Conservation (phyloP, 352 stramenopile genomes). For the Pythium utonaiense region DNA sequence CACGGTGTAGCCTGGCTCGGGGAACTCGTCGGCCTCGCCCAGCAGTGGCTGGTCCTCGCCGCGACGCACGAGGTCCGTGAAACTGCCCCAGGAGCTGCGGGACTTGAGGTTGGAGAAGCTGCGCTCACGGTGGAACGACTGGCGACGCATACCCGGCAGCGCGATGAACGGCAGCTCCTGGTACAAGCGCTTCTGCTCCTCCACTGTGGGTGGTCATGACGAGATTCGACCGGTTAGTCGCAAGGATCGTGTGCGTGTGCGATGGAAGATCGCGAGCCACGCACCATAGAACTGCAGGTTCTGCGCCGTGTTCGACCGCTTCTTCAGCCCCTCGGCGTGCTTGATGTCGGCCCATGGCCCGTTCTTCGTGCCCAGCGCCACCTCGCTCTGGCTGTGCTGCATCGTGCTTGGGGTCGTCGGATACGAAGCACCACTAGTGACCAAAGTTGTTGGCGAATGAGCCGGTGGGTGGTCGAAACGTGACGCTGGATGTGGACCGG, state of each 20-base stretch:
- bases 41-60: constrained; percentile 68
- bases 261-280: neutral
- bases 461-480: neutral
- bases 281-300: constrained; percentile 47
- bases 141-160: constrained; percentile 39
- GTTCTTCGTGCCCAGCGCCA: constrained; percentile 35
- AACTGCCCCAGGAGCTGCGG: constrained; percentile 40
- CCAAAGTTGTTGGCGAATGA: constrained; percentile 9
- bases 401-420: constrained; percentile 15
- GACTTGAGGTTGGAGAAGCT: constrained; percentile 49
- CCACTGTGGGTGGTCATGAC: constrained; percentile 21
- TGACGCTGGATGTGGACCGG: neutral
- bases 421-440: neutral
- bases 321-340: constrained; percentile 36
- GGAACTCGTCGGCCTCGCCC: constrained; percentile 28
- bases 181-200: constrained; percentile 44
- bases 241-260: too few relatives aligned
- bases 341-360: constrained; percentile 41
- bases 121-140: constrained; percentile 42
- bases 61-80: constrained; percentile 39
- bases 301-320: constrained; percentile 48
- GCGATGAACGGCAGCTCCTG: constrained; percentile 46
- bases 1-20: constrained; percentile 37
- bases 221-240: constrained; percentile 4
- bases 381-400: constrained; percentile 46